Evolutionary conservation across 83 land plant species (phyloP).

Genomic region (Diphasiastrum complanatum): DNA sequence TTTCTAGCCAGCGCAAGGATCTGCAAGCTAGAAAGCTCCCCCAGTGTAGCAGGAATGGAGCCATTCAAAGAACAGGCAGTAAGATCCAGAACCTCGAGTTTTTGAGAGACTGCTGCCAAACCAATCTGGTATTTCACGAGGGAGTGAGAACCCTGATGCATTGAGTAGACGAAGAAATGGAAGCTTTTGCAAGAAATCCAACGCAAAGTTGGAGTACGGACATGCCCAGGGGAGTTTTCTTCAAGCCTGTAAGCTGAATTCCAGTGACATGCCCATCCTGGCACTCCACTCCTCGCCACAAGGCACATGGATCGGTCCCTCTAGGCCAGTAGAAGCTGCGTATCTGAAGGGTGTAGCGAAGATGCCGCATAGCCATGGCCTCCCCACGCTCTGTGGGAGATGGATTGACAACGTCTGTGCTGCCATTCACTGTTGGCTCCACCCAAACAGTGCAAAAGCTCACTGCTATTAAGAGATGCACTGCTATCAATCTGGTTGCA

Average conservation of each 20-base stretch:
- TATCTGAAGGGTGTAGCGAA: constrained; percentile 58
- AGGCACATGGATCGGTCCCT: constrained; percentile 52
- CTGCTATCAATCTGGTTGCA: no score
- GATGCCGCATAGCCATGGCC: constrained; percentile 37
- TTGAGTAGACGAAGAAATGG: constrained; percentile 48
- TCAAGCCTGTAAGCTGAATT: constrained; percentile 57
- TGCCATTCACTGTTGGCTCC: no score
- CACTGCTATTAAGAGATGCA: no score
- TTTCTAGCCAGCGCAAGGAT: constrained; percentile 12
- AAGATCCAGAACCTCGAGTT: constrained; percentile 23
- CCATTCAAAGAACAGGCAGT: constrained; percentile 21
- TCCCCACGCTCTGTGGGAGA: constrained; percentile 28
- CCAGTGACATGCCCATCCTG: constrained; percentile 38
- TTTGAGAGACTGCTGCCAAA: constrained; percentile 37
- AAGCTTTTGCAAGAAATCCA: constrained; percentile 55
- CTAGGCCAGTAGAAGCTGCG: constrained; percentile 68
- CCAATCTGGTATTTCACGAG: constrained; percentile 75
- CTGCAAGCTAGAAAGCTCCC: neutral
- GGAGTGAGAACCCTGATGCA: constrained; percentile 60
- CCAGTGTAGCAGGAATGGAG: constrained; percentile 19
- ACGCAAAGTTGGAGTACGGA: constrained; percentile 51
- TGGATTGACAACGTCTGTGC: no score
- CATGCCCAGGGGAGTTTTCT: constrained; percentile 48
- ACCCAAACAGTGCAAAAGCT: no score
- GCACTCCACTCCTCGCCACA: constrained; percentile 59